Evolutionary conservation across 371 early-diverging fungal genomes (phyloP).

Genomic region (Basidiobolus meristosporus): DNA sequence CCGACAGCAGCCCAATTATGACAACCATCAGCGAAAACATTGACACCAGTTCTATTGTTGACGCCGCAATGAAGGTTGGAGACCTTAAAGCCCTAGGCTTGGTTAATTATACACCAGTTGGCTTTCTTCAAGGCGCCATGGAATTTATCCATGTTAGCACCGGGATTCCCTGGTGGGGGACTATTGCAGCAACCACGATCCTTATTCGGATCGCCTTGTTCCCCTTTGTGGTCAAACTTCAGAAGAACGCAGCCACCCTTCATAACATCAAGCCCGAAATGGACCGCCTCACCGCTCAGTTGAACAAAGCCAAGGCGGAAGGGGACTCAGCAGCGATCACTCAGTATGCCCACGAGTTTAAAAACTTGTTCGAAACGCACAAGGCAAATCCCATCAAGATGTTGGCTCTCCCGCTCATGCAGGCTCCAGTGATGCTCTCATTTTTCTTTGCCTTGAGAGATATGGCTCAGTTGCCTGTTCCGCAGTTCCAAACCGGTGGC

Average conservation of each 20-base stretch:
- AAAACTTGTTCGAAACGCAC: conserved; percentile 35
- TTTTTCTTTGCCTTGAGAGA: conserved; percentile 72
- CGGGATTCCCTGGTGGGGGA: conserved; percentile 88
- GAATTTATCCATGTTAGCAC: conserved; percentile 64
- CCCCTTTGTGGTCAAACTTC: conserved; percentile 59
- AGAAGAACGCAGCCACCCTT: conserved; percentile 46
- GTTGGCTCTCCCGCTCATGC: conserved; percentile 37
- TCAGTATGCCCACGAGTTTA: conserved; percentile 28
- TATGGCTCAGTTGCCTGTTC: conserved; percentile 70
- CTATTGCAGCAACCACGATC: conserved; percentile 57
- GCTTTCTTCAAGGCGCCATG: conserved; percentile 43
- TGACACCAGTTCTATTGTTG: no score
- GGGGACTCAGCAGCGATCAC: conserved; percentile 33
- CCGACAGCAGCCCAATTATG: no score
- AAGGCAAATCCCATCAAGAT: conserved; percentile 40
- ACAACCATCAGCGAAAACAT: no score
- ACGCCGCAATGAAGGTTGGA: conserved; percentile 43
- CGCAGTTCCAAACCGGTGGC: conserved; percentile 63
- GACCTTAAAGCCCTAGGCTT: conserved; percentile 64
- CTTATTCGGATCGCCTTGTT: conserved; percentile 45
- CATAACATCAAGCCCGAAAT: conserved; percentile 60
- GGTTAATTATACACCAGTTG: conserved; percentile 57
- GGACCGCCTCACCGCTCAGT: conserved; percentile 37
- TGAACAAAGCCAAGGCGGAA: conserved; percentile 28
- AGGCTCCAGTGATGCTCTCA: conserved; percentile 74